A percentile compares a stretch with the other conserved stretches of the same genome.
phyloP scores from a whole-genome alignment of 2,329 filamentous ascomycete species.

The Cladophialophora immunda region DNA sequence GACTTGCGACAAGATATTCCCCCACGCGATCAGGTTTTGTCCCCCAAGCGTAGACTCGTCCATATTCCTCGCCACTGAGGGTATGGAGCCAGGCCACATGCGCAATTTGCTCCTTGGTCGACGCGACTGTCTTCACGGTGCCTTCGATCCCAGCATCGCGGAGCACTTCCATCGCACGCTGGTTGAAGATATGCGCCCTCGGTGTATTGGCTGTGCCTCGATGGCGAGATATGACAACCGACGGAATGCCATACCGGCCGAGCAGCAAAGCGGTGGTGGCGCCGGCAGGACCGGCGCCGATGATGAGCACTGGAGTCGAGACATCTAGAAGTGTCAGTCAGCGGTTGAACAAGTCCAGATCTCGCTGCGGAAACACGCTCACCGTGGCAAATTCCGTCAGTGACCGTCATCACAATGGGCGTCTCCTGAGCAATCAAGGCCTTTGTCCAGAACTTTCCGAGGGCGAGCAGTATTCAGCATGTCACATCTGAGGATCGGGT shows the following conservation, averaged over 20 bases:
- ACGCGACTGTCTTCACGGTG: constrained; percentile 45
- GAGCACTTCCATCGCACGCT: constrained; percentile 27
- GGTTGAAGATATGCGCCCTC: constrained; percentile 31
- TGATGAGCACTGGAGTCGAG: constrained; percentile 48
- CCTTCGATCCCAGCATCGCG: constrained; percentile 23
- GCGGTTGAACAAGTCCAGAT: not conserved
- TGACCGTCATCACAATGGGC: not conserved
- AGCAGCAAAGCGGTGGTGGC: constrained; percentile 64
- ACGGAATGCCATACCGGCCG: constrained; percentile 52
- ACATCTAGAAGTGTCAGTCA: constrained; percentile 5
- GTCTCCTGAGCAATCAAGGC: not conserved
- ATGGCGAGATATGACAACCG: constrained; percentile 23
- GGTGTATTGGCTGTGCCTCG: constrained; percentile 26
- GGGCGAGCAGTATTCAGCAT: not conserved
- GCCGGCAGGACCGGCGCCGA: constrained; percentile 64
- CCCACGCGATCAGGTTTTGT: constrained; percentile 45
- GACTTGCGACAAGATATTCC: constrained; percentile 52
- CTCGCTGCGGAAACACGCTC: not conserved
- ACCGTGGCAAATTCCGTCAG: not conserved
- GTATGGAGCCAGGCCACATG: constrained; percentile 49
- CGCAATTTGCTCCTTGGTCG: constrained; percentile 46
- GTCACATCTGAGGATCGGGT: not conserved
- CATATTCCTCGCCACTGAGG: constrained; percentile 55
- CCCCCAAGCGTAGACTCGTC: constrained; percentile 52
- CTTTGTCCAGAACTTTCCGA: not conserved